A percentile compares a stretch with the other conserved stretches of the same genome.
phyloP scores from a whole-genome alignment of 2,329 filamentous ascomycete species.

The Shiraia bambusicola region DNA sequence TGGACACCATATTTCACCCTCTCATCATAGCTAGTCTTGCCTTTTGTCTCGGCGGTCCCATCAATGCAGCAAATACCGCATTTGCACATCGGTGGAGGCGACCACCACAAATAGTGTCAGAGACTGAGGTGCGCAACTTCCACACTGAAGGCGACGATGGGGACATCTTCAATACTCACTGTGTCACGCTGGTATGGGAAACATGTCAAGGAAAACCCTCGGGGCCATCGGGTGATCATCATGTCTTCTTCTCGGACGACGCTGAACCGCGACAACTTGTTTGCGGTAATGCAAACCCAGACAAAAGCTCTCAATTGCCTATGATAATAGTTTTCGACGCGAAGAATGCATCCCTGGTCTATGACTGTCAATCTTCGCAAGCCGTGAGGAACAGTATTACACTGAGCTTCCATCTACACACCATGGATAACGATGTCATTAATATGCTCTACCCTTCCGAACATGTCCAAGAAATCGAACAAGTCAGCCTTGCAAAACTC shows the following conservation, averaged over 20 bases:
- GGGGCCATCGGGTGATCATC: constrained; percentile 8
- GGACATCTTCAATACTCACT: constrained; percentile 8
- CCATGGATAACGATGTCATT: constrained; percentile 2
- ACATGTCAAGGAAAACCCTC: background rate
- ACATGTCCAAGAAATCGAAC: background rate
- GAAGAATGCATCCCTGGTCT: constrained; percentile 10
- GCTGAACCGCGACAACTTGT: constrained; percentile 1
- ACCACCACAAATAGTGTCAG: background rate
- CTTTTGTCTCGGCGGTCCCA: constrained; percentile 13
- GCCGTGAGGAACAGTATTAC: constrained; percentile 8
- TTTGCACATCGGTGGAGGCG: constrained; percentile 11
- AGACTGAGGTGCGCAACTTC: background rate
- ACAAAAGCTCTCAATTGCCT: background rate
- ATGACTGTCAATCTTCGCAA: constrained; percentile 9
- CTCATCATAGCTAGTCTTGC: constrained; percentile 12
- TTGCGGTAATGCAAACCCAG: background rate
- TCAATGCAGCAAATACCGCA: constrained; percentile 13
- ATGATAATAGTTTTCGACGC: constrained; percentile 12
- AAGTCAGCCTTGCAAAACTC: background rate
- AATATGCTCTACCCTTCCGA: background rate
- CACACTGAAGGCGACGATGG: constrained; percentile 11
- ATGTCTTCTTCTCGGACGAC: constrained; percentile 9
- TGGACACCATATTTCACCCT: constrained; percentile 6
- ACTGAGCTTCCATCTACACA: constrained; percentile 15
- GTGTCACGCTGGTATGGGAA: constrained; percentile 15